Evolutionary conservation across 179 eudicot species (phyloP).

Genomic region (Drosera spatulata): DNA sequence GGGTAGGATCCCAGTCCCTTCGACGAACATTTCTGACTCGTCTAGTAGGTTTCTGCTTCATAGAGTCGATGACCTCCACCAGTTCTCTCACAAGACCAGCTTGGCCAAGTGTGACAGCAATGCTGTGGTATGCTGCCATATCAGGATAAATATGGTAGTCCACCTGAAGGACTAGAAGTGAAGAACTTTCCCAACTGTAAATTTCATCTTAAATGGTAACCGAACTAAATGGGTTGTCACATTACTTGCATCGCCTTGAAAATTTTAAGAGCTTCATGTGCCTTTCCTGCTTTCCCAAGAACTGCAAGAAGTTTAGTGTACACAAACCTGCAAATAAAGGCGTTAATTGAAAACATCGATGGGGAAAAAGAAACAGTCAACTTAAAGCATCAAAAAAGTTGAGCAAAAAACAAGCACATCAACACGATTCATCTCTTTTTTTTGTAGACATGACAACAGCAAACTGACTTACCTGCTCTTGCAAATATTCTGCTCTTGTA

Average conservation of each 20-base stretch:
- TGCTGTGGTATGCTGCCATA: constrained; percentile 87
- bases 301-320: constrained; percentile 85
- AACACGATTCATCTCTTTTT: not conserved
- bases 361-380: not conserved
- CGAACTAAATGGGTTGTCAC: constrained; percentile 9
- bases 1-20: constrained; percentile 72
- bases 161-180: constrained; percentile 36
- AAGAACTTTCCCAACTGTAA: constrained; percentile 17
- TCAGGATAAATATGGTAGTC: constrained; percentile 88
- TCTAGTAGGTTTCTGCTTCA: constrained; percentile 66
- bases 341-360: not conserved
- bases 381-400: not conserved
- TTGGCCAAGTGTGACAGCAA: constrained; percentile 87
- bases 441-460: not conserved
- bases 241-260: constrained; percentile 79
- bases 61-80: constrained; percentile 50
- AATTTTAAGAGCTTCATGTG: constrained; percentile 74
- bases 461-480: constrained; percentile 59
- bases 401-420: not conserved
- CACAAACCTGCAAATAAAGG: constrained; percentile 52
- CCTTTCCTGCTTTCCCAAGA: constrained; percentile 74
- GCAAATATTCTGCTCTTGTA: constrained; percentile 44
- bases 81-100: constrained; percentile 83
- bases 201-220: constrained; percentile 7
- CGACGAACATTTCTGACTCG: constrained; percentile 41